Conservation (phyloP, 108 stramenopile species). For the Pelagomonas calceolata region DNA sequence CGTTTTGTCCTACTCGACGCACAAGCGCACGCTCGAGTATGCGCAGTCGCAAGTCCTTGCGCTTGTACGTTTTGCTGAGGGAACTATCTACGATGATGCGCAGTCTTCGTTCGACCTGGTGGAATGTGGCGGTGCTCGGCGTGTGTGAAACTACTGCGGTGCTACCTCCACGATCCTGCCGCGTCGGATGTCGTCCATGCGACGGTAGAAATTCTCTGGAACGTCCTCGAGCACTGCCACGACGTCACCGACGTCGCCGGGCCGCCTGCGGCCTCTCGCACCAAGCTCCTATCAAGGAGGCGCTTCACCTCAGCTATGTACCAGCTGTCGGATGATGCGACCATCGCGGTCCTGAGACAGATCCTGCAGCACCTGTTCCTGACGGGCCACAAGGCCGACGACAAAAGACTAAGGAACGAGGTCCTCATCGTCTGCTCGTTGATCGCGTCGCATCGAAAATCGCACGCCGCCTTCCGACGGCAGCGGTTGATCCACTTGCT, state of each 20-base stretch:
- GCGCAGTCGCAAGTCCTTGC: background rate
- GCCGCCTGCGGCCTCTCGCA: slow-evolving; percentile 10
- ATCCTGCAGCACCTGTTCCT: slow-evolving; percentile 12
- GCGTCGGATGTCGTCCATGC: slow-evolving; percentile 16
- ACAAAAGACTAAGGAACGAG: slow-evolving; percentile 37
- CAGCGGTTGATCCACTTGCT: slow-evolving; percentile 20
- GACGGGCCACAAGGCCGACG: slow-evolving; percentile 21
- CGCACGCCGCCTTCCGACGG: slow-evolving; percentile 17
- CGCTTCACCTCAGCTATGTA: slow-evolving; percentile 25
- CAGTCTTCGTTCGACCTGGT: slow-evolving; percentile 10
- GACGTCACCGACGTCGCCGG: slow-evolving; percentile 8
- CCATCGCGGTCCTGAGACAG: slow-evolving; percentile 13
- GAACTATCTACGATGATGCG: slow-evolving; percentile 19
- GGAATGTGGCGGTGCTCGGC: too few relatives aligned
- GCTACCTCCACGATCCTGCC: slow-evolving; percentile 5
- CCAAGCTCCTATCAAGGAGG: slow-evolving; percentile 18
- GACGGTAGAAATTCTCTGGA: slow-evolving; percentile 31
- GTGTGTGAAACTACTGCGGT: slow-evolving; percentile 4
- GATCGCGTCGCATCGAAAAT: slow-evolving; percentile 17
- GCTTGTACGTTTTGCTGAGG: slow-evolving; percentile 17
- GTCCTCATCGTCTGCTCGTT: slow-evolving; percentile 23
- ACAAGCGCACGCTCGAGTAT: background rate
- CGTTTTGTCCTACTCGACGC: background rate
- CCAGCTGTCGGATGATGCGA: slow-evolving; percentile 7
- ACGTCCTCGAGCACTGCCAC: slow-evolving; percentile 30